Base-by-base conservation (phyloP, 352 stramenopile genomes). In the Globisporangium barbulae region DNA sequence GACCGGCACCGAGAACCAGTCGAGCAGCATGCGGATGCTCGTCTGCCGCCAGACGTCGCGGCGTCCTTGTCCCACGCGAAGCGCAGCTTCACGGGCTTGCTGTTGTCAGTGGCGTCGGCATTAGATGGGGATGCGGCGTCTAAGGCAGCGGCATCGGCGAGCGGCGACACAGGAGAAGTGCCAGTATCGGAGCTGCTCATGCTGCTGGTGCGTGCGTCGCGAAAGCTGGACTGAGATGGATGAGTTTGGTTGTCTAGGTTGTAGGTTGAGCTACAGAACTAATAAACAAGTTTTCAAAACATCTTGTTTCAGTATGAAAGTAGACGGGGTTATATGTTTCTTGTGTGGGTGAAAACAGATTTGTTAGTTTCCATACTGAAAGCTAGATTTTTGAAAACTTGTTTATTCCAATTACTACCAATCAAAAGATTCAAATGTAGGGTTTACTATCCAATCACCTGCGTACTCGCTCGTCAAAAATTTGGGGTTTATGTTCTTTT, bases 11-110 rank as follows among this genome's bases (percentile, higher is more conserved):
- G 75, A 69, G 41, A 91, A 75, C 82, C 82, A 91, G 59, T 86
- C 78, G 33, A 91, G 72, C 59, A 91, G 63, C 33, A 91, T 63
- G 42, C 69, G 69, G 68, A 91, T 91, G 31, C 76, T 88, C 53
- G 79, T 70, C 88, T 91, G 67, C 82, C 78, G 47, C 75, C 82
- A 39, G 72, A 71, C 47, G 74, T 83, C 19, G 68, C 68, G 45
- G 64, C 85, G 72, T 91, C 82, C 52, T 75, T 89, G 64, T 91
- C 82, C 82, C 82, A 91, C 35, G 89, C 73, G 50, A 91, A 84
- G 50, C 82, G 82, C 68, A 88, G 79, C 56, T 80, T 75, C 54
- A 47, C 41, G 41, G 15, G 41, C 15, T 19, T 19, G 39, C 15
- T n/a, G 39, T 12, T 44, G 39, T 3, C 15, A 44, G 12, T 12